Evolutionary conservation across 106 monocot species (phyloP).

Genomic region (Dioscorea dumetorum): DNA sequence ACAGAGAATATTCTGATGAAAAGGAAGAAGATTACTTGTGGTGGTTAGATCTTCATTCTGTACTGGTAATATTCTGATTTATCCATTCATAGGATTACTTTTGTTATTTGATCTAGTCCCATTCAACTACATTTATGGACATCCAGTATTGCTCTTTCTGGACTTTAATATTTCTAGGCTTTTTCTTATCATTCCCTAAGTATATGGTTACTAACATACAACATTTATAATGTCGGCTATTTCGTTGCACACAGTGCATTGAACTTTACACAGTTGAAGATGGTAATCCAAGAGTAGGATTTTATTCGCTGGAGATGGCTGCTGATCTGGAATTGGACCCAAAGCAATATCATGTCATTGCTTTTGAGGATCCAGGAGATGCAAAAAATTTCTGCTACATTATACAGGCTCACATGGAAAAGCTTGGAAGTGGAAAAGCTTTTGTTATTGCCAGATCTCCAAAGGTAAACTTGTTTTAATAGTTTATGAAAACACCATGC

Average conservation of each 20-base stretch:
- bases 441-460: slow-evolving; percentile 82
- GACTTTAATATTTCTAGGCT: not conserved
- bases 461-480: slow-evolving; percentile 36
- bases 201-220: not conserved
- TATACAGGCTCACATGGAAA: slow-evolving; percentile 71
- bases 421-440: slow-evolving; percentile 64
- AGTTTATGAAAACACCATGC: too few species aligned
- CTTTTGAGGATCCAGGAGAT: slow-evolving; percentile 77
- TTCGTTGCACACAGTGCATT: slow-evolving; percentile 52
- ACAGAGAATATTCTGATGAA: slow-evolving; percentile 71
- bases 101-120: too few species aligned
- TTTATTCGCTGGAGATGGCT: slow-evolving; percentile 91
- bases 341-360: slow-evolving; percentile 85
- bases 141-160: too few species aligned
- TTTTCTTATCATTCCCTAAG: not conserved
- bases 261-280: slow-evolving; percentile 73
- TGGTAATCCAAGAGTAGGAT: slow-evolving; percentile 50
- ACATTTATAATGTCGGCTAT: not conserved
- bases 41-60: slow-evolving; percentile 76
- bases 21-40: slow-evolving; percentile 74
- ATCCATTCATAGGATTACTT: too few species aligned
- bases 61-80: slow-evolving; percentile 43
- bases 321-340: slow-evolving; percentile 74
- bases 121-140: too few species aligned
- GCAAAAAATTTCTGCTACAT: slow-evolving; percentile 80